A percentile compares a stretch with the other conserved stretches of the same genome.
phyloP scores from a whole-genome alignment of 2,329 filamentous ascomycete genomes.

The Coniella lustricola region DNA sequence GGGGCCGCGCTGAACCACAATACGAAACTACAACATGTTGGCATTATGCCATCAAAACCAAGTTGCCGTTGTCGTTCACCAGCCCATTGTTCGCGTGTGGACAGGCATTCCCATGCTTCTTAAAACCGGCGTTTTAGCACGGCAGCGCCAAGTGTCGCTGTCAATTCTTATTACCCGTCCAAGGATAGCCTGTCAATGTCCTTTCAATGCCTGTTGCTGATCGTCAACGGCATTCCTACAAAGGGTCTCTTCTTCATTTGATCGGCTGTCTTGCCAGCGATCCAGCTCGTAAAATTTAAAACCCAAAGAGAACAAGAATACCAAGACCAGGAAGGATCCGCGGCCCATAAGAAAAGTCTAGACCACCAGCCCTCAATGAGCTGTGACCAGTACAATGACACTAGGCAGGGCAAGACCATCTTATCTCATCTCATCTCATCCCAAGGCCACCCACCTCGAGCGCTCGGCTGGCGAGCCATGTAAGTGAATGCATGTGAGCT shows the following conservation, averaged over 20 bases:
- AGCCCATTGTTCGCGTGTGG: not conserved
- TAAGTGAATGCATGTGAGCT: not conserved
- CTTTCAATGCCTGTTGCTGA: not conserved
- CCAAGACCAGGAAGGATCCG: too few relatives aligned
- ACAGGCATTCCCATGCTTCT: slow-evolving; percentile 4
- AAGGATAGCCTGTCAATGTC: slow-evolving; percentile 11
- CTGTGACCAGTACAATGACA: not conserved
- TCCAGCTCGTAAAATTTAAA: not conserved
- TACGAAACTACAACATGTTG: not conserved
- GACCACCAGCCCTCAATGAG: not conserved
- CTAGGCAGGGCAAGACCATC: not conserved
- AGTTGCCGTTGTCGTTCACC: not conserved
- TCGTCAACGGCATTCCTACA: not conserved
- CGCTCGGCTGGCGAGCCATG: too few relatives aligned
- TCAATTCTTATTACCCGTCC: slow-evolving; percentile 13
- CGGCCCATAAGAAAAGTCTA: not conserved
- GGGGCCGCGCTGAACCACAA: not conserved
- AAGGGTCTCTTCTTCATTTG: not conserved
- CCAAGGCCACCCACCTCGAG: too few relatives aligned
- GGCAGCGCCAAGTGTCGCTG: slow-evolving; percentile 10
- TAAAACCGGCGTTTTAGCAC: not conserved
- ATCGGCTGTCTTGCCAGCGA: slow-evolving; percentile 14
- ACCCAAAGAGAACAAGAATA: too few relatives aligned
- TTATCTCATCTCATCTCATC: not conserved
- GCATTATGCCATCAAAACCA: not conserved